A percentile compares a stretch with the other conserved stretches of the same genome.
Conservation (phyloP, 1,284 basidiomycete species). For the Cryptococcus wingfieldii region DNA sequence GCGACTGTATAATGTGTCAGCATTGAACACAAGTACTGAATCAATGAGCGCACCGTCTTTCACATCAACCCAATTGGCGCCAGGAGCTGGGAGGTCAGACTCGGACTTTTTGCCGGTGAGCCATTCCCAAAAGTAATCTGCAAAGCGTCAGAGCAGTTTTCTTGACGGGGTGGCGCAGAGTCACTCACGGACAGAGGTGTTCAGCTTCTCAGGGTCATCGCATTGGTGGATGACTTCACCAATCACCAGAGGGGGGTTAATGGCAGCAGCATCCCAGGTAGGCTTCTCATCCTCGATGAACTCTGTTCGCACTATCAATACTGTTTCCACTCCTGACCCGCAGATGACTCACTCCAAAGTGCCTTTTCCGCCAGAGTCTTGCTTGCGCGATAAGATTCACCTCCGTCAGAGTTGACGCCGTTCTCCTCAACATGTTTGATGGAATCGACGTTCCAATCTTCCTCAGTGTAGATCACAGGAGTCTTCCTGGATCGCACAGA, state of each 20-base stretch:
- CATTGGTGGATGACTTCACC: constrained; percentile 57
- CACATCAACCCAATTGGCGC: constrained; percentile 58
- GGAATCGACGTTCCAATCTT: constrained; percentile 65
- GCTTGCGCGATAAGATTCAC: constrained; percentile 24
- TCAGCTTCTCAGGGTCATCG: constrained; percentile 52
- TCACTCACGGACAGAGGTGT: constrained; percentile 52
- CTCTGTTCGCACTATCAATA: constrained; percentile 27
- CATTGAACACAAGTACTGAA: neutral
- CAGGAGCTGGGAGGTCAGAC: constrained; percentile 36
- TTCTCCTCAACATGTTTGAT: constrained; percentile 56
- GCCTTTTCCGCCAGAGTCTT: constrained; percentile 66
- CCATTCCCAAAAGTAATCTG: constrained; percentile 45
- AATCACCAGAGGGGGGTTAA: constrained; percentile 56
- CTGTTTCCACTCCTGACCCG: neutral
- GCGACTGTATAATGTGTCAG: constrained; percentile 48
- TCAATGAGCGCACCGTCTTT: constrained; percentile 39
- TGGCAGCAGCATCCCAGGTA: constrained; percentile 56
- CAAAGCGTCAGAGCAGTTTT: neutral
- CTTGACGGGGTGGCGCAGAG: neutral
- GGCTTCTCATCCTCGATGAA: constrained; percentile 58
- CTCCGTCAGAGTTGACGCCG: constrained; percentile 58
- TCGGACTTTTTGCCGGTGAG: constrained; percentile 48
- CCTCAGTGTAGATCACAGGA: constrained; percentile 31
- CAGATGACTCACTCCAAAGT: constrained; percentile 41
- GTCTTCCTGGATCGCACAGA: constrained; percentile 14